Percentiles rank a stretch among this genome's conserved stretches.
Conservation (phyloP, 192 early-diverging fungal species). For the Backusella parvicylindrica region DNA sequence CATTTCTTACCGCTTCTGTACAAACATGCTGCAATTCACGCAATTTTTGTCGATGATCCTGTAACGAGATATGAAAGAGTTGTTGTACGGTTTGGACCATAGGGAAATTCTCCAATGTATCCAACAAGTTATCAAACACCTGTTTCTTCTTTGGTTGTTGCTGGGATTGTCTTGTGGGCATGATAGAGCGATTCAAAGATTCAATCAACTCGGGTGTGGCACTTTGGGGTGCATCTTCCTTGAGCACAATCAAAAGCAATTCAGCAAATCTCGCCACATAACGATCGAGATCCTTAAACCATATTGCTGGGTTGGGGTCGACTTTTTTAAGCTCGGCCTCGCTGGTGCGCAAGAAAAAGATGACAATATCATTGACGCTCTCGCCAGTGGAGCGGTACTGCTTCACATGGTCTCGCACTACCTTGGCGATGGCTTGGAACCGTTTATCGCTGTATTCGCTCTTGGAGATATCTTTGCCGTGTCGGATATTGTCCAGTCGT, state of each 20-base stretch:
- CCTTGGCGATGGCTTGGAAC: conserved; percentile 31
- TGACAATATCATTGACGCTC: conserved; percentile 43
- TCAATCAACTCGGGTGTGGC: conserved; percentile 33
- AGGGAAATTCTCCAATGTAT: conserved; percentile 12
- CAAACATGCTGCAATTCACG: conserved; percentile 40
- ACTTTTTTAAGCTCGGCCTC: conserved; percentile 28
- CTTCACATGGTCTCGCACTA: conserved; percentile 35
- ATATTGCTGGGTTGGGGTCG: conserved; percentile 32
- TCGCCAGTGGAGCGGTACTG: conserved; percentile 37
- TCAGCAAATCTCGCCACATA: conserved; percentile 44
- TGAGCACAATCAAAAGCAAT: conserved; percentile 42
- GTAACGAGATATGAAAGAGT: conserved; percentile 36
- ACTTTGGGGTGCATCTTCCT: conserved; percentile 33
- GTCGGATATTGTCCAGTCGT: conserved; percentile 45
- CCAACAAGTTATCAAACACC: neutral
- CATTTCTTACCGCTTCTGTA: conserved; percentile 38
- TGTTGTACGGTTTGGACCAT: conserved; percentile 32
- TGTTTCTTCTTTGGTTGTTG: conserved; percentile 1
- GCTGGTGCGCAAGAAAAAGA: conserved; percentile 42
- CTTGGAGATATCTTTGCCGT: conserved; percentile 37
- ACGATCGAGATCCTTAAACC: conserved; percentile 37
- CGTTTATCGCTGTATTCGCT: conserved; percentile 44
- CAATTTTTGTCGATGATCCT: conserved; percentile 33
- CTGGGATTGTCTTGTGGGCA: neutral
- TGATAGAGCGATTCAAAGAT: conserved; percentile 10